Conservation (phyloP, 495 filamentous ascomycete species). For the Aspergillus heteromorphus region DNA sequence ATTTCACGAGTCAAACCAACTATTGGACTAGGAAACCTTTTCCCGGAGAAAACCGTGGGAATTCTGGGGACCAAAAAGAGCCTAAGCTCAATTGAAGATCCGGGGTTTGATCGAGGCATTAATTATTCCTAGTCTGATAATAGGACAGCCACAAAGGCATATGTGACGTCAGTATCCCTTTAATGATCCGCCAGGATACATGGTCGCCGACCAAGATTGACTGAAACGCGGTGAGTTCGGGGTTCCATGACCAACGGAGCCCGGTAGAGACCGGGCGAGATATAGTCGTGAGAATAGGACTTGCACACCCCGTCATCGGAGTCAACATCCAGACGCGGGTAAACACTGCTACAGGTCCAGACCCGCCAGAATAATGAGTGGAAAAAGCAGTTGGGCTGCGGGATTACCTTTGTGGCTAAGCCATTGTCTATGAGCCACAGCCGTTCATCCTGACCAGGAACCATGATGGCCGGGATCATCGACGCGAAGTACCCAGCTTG, state of each 20-base stretch:
- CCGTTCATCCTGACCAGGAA: neutral
- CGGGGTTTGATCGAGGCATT: constrained; percentile 9
- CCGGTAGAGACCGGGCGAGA: neutral
- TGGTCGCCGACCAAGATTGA: neutral
- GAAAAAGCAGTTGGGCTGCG: neutral
- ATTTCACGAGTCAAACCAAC: neutral
- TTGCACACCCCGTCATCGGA: neutral
- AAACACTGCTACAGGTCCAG: neutral
- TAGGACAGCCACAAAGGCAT: constrained; percentile 1
- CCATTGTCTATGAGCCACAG: neutral
- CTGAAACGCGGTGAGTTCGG: neutral
- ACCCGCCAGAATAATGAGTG: neutral
- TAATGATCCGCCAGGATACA: neutral
- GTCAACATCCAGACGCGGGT: neutral
- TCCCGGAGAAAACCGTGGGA: no score
- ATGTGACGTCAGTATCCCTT: neutral
- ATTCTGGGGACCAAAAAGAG: neutral
- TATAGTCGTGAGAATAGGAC: neutral
- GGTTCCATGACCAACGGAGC: neutral
- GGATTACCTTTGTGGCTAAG: neutral
- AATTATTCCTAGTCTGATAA: neutral
- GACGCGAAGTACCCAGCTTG: neutral
- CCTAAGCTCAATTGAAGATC: neutral
- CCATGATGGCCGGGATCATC: neutral
- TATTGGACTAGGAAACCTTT: neutral